Evolutionary conservation across 331 rosid genomes (phyloP), one percentile per base, ranked within the genome.

Genomic region (Telfairia occidentalis): DNA sequence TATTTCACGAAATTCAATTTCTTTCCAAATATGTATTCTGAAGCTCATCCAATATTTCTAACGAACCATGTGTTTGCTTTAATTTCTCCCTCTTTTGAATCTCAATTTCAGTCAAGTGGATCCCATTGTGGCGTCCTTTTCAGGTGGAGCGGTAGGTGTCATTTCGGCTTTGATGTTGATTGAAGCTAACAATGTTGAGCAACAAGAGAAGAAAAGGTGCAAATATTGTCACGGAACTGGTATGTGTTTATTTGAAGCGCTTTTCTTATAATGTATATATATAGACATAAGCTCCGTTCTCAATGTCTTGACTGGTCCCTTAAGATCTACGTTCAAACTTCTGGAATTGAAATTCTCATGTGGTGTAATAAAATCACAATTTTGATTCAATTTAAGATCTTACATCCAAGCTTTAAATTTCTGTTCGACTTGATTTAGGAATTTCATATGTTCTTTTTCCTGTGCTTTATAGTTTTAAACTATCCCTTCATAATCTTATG

Each of bases 111-210:
- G 98, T 83, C 97, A 94, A 84, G 98, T 94, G 37, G 97, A 94
- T 73, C 98, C 98, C 34, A 94, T 94, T 53, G 96, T 94, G 80
- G 97, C 98, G 28, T 94, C 98, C 28, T 94, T 94, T 81, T 90
- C 97, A 0, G 98, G 98, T 34, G 98, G 98, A 46, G 96, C 98
- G 4, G 97, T 94, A 13, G 98, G 98, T 9, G 97, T 94, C 59
- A 86, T 94, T 84, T 94, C 98, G 18, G 90, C 93, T 21, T 60
- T 94, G 80, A 94, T 94, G 97, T 54, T 94, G 48, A 86, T 94
- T 46, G 98, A 94, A 92, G 96, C 84, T 73, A 91, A 86, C 78
- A 94, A 94, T 69, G 97, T 94, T 37, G 90, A 90, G 87, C 89
- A 91, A 71, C 98, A 94, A 79, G 96, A 94, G 87, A 91, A 88